Conservation (phyloP, 2,329 filamentous ascomycete species). For the Westerdykella sp. region DNA sequence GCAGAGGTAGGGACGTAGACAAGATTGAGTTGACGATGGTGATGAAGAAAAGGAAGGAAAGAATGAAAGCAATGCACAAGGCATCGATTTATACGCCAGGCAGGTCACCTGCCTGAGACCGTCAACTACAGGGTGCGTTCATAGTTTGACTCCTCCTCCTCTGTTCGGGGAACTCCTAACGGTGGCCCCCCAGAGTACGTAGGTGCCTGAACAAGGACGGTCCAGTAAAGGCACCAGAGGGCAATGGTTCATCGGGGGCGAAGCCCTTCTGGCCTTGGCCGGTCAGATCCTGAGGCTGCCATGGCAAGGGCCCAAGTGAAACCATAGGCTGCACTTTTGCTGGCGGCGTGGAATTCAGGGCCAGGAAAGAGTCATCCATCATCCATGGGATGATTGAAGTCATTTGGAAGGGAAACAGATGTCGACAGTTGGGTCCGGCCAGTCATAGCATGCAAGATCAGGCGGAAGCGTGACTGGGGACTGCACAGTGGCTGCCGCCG, state of each 20-base stretch:
- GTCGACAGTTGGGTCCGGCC: conserved; percentile 15
- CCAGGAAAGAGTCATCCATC: conserved; percentile 22
- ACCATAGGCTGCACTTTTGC: conserved; percentile 16
- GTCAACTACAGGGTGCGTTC: conserved; percentile 8
- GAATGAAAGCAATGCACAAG: conserved; percentile 3
- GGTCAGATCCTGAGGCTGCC: conserved; percentile 20
- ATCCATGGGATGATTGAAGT: not conserved
- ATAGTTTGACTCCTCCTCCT: conserved; percentile 13
- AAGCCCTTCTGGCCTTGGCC: conserved; percentile 15
- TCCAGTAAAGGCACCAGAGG: conserved; percentile 19
- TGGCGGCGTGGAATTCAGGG: conserved; percentile 4
- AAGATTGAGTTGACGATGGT: not conserved
- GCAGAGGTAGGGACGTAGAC: conserved; percentile 4
- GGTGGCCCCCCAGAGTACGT: conserved; percentile 8
- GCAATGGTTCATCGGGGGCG: conserved; percentile 30
- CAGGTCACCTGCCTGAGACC: conserved; percentile 28
- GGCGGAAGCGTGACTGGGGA: conserved; percentile 5
- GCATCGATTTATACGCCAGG: conserved; percentile 26
- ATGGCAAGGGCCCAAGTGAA: conserved; percentile 5
- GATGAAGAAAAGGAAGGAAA: conserved; percentile 8
- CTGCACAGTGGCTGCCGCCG: conserved; percentile 12
- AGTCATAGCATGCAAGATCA: conserved; percentile 20
- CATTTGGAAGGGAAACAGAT: conserved; percentile 2
- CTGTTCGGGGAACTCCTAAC: conserved; percentile 22
- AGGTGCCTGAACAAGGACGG: conserved; percentile 27